phyloP scores from a whole-genome alignment of 1,284 basidiomycete species.

The Cryptococcus wingfieldii region DNA sequence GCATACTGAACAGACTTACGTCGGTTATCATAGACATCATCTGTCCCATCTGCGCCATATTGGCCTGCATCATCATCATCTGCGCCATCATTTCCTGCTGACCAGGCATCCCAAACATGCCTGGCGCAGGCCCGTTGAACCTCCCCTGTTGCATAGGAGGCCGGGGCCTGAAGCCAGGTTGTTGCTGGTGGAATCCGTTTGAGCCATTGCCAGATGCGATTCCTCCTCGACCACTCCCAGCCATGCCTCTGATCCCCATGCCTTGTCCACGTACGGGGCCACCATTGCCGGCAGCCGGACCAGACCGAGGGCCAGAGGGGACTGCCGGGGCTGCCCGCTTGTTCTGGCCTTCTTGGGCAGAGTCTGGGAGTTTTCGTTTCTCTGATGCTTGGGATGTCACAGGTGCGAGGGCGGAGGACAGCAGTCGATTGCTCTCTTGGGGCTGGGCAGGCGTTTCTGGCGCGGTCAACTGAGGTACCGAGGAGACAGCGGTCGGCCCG shows the following conservation, averaged over 20 bases:
- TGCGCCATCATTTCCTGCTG: slow-evolving; percentile 50
- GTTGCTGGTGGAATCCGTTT: neutral
- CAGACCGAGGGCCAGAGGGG: slow-evolving; percentile 21
- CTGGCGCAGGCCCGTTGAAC: slow-evolving; percentile 15
- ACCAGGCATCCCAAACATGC: slow-evolving; percentile 22
- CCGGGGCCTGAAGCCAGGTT: slow-evolving; percentile 2
- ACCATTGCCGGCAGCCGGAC: slow-evolving; percentile 11
- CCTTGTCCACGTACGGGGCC: slow-evolving; percentile 13
- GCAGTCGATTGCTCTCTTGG: slow-evolving; percentile 10
- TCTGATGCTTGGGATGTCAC: slow-evolving; percentile 16
- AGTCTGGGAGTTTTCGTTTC: slow-evolving; percentile 24
- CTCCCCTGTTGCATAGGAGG: slow-evolving; percentile 5
- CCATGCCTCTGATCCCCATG: slow-evolving; percentile 21
- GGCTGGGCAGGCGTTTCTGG: slow-evolving; percentile 3
- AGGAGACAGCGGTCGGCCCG: slow-evolving; percentile 3
- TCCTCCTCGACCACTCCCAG: slow-evolving; percentile 14
- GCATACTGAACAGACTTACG: slow-evolving; percentile 19
- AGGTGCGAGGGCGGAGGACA: slow-evolving; percentile 21
- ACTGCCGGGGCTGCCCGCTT: slow-evolving; percentile 13
- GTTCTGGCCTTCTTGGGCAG: slow-evolving; percentile 12
- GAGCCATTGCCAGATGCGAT: neutral
- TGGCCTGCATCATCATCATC: slow-evolving; percentile 51
- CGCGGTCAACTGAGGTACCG: slow-evolving; percentile 5
- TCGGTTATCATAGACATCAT: slow-evolving; percentile 48
- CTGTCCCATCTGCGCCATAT: slow-evolving; percentile 50